These are phyloP conservation scores for Zygotorulaspora sp. DNA, from an alignment of 805 yeast genomes.

Conservation along the genomic window DNA sequence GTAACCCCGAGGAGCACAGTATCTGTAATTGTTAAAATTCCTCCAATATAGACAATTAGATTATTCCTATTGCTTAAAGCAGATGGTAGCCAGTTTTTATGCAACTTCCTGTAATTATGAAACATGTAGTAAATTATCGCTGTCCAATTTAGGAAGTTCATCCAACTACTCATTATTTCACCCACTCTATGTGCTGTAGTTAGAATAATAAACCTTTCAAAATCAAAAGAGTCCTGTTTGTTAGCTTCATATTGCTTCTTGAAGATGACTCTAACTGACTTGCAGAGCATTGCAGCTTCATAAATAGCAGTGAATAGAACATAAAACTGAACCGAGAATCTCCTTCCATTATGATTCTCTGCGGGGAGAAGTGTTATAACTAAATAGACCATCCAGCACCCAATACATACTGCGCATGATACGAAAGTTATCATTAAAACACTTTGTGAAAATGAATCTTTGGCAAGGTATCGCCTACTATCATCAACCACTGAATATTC, in stretches of 20 bases:
- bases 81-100: conserved; percentile 17
- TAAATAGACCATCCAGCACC: conserved; percentile 67
- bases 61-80: conserved; percentile 20
- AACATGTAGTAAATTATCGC: conserved; percentile 30
- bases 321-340: conserved; percentile 52
- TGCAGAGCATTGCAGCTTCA: conserved; percentile 47
- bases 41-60: conserved; percentile 18
- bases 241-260: conserved; percentile 48
- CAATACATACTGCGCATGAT: conserved; percentile 51
- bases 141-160: conserved; percentile 28
- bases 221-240: conserved; percentile 47
- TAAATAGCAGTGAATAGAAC: conserved; percentile 53
- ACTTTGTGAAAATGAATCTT: conserved; percentile 38
- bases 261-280: conserved; percentile 43
- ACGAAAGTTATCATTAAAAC: conserved; percentile 46
- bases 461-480: conserved; percentile 13
- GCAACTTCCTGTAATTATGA: conserved; percentile 14
- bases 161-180: conserved; percentile 15
- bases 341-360: conserved; percentile 46
- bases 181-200: conserved; percentile 16
- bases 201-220: conserved; percentile 25
- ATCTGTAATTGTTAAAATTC: conserved; percentile 12
- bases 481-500: conserved; percentile 8
- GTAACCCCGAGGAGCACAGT: conserved; percentile 14
- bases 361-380: conserved; percentile 48